Evolutionary conservation across 257 asterid species (phyloP).

Genomic region (Voacanga thouarsii): DNA sequence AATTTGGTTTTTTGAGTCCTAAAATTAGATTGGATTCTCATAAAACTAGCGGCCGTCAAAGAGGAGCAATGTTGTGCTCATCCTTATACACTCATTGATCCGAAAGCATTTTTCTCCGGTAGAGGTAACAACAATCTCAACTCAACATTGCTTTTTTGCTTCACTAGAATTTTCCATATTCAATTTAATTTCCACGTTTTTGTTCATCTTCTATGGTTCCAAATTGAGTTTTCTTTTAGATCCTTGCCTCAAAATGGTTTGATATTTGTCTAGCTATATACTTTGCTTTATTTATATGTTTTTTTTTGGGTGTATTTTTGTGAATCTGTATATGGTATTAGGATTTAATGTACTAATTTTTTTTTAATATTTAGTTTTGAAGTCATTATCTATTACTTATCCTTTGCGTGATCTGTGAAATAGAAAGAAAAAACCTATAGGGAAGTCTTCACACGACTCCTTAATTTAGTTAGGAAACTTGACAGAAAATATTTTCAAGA

Average conservation of each 20-base stretch:
- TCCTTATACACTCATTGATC: not conserved
- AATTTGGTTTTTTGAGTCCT: not conserved
- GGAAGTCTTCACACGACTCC: too few species aligned
- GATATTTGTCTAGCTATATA: not conserved
- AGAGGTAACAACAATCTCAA: not conserved
- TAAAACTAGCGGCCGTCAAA: conserved; percentile 30
- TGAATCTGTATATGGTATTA: not conserved
- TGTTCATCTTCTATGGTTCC: conserved; percentile 1
- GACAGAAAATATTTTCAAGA: not conserved
- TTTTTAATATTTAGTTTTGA: not conserved
- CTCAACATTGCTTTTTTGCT: not conserved
- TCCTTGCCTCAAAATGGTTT: conserved; percentile 2
- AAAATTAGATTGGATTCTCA: not conserved
- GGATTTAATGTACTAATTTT: not conserved
- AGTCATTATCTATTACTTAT: not conserved
- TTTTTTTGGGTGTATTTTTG: not conserved
- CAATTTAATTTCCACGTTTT: not conserved
- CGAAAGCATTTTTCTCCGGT: not conserved
- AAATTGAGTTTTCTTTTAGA: conserved; percentile 2
- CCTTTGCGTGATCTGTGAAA: not conserved
- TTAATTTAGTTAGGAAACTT: not conserved
- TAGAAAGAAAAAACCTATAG: too few species aligned
- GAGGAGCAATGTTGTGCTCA: not conserved
- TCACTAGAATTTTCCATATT: not conserved
- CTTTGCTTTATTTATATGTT: not conserved